Percentiles rank a stretch among this genome's conserved stretches.
Evolutionary conservation across 176 grass and related monocot species (phyloP).

Genomic region (Rhynchospora breviuscula): DNA sequence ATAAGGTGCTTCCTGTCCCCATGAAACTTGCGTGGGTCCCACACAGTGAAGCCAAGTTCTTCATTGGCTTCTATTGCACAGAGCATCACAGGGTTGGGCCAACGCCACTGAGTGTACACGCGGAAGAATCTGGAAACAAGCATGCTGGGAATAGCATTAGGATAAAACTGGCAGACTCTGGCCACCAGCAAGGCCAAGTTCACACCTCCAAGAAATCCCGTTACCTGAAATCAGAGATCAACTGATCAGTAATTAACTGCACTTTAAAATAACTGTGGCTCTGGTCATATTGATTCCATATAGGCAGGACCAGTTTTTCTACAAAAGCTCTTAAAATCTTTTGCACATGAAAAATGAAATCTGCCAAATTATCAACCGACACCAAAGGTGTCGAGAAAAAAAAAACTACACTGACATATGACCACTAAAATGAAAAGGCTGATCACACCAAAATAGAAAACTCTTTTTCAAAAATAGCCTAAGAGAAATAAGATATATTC

Average conservation of each 20-base stretch:
- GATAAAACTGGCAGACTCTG: slow-evolving; percentile 86
- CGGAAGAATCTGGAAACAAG: slow-evolving; percentile 85
- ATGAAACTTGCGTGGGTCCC: slow-evolving; percentile 92
- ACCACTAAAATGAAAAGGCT: not conserved
- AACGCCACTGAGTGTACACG: slow-evolving; percentile 85
- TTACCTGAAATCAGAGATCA: slow-evolving; percentile 43
- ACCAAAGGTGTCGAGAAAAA: not conserved
- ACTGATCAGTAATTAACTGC: not conserved
- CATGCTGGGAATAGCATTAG: slow-evolving; percentile 94
- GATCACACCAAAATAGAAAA: not conserved
- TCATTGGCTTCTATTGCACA: slow-evolving; percentile 87
- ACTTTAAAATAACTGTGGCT: not conserved
- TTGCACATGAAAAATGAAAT: not conserved
- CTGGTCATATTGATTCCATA: not conserved
- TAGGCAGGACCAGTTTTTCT: not conserved
- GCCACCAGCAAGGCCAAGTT: slow-evolving; percentile 92
- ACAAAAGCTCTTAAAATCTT: not conserved
- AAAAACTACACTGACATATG: not conserved
- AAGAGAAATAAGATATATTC: not conserved
- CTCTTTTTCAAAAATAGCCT: not conserved
- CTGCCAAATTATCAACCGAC: not conserved
- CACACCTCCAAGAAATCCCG: slow-evolving; percentile 94
- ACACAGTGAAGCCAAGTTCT: slow-evolving; percentile 78
- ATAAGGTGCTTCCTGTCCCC: slow-evolving; percentile 79
- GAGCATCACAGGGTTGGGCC: slow-evolving; percentile 96